Base-by-base conservation (phyloP, 371 early-diverging fungal species). In the Mucor indicus region DNA sequence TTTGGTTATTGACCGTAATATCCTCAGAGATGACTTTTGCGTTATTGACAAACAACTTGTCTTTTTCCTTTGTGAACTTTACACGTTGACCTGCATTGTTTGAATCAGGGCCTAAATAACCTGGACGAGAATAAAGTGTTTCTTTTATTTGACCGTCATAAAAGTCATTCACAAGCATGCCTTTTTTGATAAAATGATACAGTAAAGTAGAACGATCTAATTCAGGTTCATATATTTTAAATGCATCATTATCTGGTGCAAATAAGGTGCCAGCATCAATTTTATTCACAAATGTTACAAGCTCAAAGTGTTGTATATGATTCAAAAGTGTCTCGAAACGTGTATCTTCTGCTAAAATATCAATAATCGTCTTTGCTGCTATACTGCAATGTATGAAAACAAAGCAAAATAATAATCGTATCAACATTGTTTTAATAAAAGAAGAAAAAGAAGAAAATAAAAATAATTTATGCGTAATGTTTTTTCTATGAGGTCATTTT, bases 221-320 rank as follows among this genome's bases (percentile, higher is more conserved):
- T 0, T 66, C 53, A 13, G 21, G 36, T 5, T 57, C 50, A 22
- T 41, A 38, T 43, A 57, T 55, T 1, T 45, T 32, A 23, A 81
- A 81, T 8, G 81, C 81, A 8, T 70, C 67, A 42, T 81, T 75
- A 43, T 67, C 69, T 4, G 79, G 79, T 8, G 81, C 79, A 66
- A 81, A 77, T 30, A 81, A 53, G 6, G 81, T 78, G 22, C 64
- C 75, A 21, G 64, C 40, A 20, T 60, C 50, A 36, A 62, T 44
- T n/a, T 38, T 47, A 29, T 67, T 73, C 9, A 60, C 37, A 20
- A 48, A 33, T 7, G 53, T 44, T 10, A 53, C 55, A 3, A 63
- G 47, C 4, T 53, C 37, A 3, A 59, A 45, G 5, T 27, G 27
- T 32, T 65, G 50, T 33, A 72, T 38, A 40, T 69, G 62, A 15